Base-by-base conservation (phyloP, 192 early-diverging fungal species). In the Gaertneriomyces semiglobifer region DNA sequence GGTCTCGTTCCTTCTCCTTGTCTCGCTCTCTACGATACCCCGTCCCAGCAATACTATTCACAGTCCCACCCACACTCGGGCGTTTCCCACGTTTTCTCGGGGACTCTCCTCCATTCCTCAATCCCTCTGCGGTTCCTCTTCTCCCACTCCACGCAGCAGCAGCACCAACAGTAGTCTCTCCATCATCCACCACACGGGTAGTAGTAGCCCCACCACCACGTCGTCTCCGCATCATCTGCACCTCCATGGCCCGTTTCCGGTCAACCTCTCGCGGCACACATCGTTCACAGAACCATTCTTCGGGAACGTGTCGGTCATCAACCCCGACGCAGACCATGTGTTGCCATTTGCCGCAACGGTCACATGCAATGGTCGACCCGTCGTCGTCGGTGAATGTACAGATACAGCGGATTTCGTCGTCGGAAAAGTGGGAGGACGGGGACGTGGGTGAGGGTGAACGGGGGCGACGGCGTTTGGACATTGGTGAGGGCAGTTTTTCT, bases 341-440 rank as follows among this genome's bases (percentile, higher is more conserved):
- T 68, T 99, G 96, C 96, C 96, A 99, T 5, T 94, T 92, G 5
- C 84, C 66, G 70, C 96, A 98, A 53, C 82, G 76, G 54, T 99
- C 96, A 74, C 96, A 99, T 62, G 96, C 93, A 50, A 99, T 92
- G 6, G 96, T 98, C 51, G 88, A 95, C 11, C 96, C 96, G 81
- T 99, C 96, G 80, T 99, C 96, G 62, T 96, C 89, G 50, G 81
- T 81, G 62, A 81, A 85, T 19, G 79, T 79, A 74, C 96, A 99
- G 59, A 99, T 94, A 76, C 96, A 99, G 18, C 94, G 89, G 79
- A 99, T 99, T 74, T 97, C 96, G 8, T 87, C 86, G 16, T 81
- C 85, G 42, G 44, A 63, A 14, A 25, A 51, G 25, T 33, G 25
- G 0, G 25, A 33, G 25, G 25, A 33, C 1, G 25, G 25, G 25